Conservation (phyloP, 164 flowering plant species). For the Nymphaea thermarum region DNA sequence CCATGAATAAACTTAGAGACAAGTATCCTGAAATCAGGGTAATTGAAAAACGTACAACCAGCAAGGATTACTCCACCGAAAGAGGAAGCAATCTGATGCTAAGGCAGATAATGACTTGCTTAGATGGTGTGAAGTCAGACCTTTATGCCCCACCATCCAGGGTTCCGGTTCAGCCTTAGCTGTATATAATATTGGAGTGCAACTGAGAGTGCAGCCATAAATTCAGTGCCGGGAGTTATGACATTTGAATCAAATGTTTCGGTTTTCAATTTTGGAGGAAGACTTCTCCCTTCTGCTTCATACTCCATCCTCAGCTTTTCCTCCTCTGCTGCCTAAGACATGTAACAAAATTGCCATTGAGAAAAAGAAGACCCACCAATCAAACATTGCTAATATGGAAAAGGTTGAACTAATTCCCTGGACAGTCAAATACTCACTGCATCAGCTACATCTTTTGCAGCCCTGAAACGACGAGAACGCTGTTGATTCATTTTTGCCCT, state of each 20-base stretch:
- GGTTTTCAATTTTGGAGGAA: constrained; percentile 45
- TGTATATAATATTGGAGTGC: constrained; percentile 93
- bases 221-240: constrained; percentile 95
- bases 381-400: too few species aligned
- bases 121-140: constrained; percentile 23
- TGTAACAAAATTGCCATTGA: not conserved
- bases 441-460: constrained; percentile 96
- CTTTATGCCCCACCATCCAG: constrained; percentile 74
- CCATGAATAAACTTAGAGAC: constrained; percentile 57
- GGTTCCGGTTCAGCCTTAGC: constrained; percentile 48
- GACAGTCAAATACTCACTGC: constrained; percentile 40
- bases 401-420: too few species aligned
- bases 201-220: constrained; percentile 77
- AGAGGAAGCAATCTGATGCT: constrained; percentile 34
- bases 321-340: constrained; percentile 76
- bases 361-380: not conserved
- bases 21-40: constrained; percentile 50
- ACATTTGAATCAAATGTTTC: constrained; percentile 94
- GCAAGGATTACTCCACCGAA: constrained; percentile 38
- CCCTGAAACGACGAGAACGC: constrained; percentile 88
- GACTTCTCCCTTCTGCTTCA: constrained; percentile 39
- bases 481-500: constrained; percentile 99
- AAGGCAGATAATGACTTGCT: constrained; percentile 5
- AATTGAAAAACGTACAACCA: constrained; percentile 22
- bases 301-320: constrained; percentile 66